These are phyloP conservation scores for Fraxinus velutina DNA, from an alignment of 305 asterid genomes.

Conservation along the genomic window DNA sequence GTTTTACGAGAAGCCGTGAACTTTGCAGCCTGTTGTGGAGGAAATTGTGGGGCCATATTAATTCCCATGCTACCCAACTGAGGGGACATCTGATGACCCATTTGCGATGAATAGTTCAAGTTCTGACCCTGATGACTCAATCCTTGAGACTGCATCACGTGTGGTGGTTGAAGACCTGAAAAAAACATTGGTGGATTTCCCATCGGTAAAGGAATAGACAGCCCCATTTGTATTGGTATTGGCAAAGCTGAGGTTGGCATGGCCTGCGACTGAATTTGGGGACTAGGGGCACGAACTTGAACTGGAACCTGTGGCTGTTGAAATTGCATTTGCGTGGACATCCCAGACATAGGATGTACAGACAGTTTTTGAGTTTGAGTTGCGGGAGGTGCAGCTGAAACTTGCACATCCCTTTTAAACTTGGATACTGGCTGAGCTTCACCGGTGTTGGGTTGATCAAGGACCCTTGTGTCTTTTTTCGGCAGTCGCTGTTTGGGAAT, in stretches of 20 bases:
- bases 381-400: conserved; percentile 38
- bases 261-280: conserved; percentile 57
- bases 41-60: conserved; percentile 51
- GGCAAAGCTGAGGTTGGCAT: conserved; percentile 42
- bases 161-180: conserved; percentile 66
- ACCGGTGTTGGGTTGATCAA: conserved; percentile 43
- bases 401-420: conserved; percentile 56
- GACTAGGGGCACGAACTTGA: conserved; percentile 68
- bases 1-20: conserved; percentile 50
- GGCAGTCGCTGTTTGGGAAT: conserved; percentile 54
- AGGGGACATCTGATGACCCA: conserved; percentile 58
- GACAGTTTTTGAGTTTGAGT: conserved; percentile 50
- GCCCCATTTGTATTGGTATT: conserved; percentile 40
- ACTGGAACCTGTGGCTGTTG: conserved; percentile 55
- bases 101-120: conserved; percentile 55
- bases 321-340: conserved; percentile 46
- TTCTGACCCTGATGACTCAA: conserved; percentile 72
- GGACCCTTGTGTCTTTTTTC: conserved; percentile 46
- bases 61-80: conserved; percentile 70
- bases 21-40: conserved; percentile 58
- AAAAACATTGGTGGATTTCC: conserved; percentile 66
- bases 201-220: conserved; percentile 46
- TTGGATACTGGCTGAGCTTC: conserved; percentile 46
- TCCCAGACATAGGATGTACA: conserved; percentile 42
- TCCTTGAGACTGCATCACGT: conserved; percentile 60